Conservation (phyloP, 495 filamentous ascomycete genomes). For the Margaritispora aquatica region DNA sequence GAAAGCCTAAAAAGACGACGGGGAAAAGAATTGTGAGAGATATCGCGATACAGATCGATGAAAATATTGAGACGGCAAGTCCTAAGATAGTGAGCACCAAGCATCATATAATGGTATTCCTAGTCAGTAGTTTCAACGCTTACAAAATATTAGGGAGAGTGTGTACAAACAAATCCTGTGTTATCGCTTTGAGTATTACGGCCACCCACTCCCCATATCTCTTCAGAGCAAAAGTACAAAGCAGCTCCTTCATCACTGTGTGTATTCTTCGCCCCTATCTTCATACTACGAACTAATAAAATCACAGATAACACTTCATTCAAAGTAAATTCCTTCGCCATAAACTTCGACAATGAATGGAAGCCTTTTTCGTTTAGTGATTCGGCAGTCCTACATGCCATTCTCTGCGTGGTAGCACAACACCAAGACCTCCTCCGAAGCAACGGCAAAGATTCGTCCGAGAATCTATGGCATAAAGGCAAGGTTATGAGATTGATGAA, state of each 20-base stretch:
- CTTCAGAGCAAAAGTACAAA: background rate
- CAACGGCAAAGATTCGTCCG: background rate
- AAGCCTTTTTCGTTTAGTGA: conserved; percentile 3
- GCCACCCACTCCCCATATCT: background rate
- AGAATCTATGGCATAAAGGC: conserved; percentile 1
- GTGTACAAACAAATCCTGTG: background rate
- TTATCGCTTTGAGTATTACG: background rate
- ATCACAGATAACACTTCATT: conserved; percentile 3
- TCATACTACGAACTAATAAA: background rate
- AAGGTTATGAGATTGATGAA: conserved; percentile 9
- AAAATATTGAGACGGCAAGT: no score
- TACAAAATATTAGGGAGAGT: no score
- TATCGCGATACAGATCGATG: no score
- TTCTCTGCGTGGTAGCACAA: conserved; percentile 3
- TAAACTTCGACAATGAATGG: conserved; percentile 9
- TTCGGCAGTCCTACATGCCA: conserved; percentile 2
- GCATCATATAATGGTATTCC: no score
- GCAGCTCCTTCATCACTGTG: conserved; percentile 8
- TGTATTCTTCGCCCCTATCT: background rate
- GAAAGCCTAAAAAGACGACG: background rate
- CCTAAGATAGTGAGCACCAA: no score
- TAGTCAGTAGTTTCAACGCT: no score
- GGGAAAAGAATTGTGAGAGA: background rate
- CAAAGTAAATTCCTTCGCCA: conserved; percentile 1
- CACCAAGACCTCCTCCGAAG: conserved; percentile 4